Conservation (phyloP, 2,329 filamentous ascomycete genomes). For the Trichophyton benhamiae region DNA sequence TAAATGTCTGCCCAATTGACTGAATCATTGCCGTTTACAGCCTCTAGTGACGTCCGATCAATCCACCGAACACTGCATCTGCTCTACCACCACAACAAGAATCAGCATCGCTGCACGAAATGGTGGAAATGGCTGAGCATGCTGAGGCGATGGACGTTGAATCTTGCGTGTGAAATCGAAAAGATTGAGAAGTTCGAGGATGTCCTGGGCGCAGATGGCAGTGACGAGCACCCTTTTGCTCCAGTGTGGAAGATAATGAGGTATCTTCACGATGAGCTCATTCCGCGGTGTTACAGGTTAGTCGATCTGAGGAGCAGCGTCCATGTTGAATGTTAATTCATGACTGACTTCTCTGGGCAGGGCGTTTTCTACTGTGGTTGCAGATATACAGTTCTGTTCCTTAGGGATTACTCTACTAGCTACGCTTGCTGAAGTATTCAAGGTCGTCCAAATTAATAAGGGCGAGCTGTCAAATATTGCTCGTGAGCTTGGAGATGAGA, state of each 20-base stretch:
- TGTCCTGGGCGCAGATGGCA: constrained; percentile 3
- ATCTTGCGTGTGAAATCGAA: constrained; percentile 39
- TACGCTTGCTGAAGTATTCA: constrained; percentile 47
- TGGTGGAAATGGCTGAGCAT: constrained; percentile 71
- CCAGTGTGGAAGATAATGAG: constrained; percentile 12
- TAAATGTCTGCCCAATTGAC: neutral
- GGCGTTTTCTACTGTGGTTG: constrained; percentile 55
- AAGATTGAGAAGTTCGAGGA: constrained; percentile 32
- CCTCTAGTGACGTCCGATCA: constrained; percentile 18
- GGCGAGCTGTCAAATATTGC: neutral
- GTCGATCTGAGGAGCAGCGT: constrained; percentile 9
- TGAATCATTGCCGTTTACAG: constrained; percentile 1
- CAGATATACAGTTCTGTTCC: constrained; percentile 59
- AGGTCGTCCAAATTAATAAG: constrained; percentile 17
- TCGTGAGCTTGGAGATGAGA: neutral
- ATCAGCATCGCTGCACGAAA: constrained; percentile 68
- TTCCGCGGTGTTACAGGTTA: constrained; percentile 34
- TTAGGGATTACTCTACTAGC: constrained; percentile 59
- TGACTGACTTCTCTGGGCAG: constrained; percentile 14
- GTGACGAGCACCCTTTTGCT: constrained; percentile 19
- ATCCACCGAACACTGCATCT: constrained; percentile 46
- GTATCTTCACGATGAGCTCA: constrained; percentile 23
- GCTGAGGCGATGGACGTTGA: constrained; percentile 53
- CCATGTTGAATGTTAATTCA: no score
- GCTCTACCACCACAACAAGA: constrained; percentile 73